A percentile compares a stretch with the other conserved stretches of the same genome.
Conservation (phyloP, 495 filamentous ascomycete genomes). For the Penicillium roqueforti region DNA sequence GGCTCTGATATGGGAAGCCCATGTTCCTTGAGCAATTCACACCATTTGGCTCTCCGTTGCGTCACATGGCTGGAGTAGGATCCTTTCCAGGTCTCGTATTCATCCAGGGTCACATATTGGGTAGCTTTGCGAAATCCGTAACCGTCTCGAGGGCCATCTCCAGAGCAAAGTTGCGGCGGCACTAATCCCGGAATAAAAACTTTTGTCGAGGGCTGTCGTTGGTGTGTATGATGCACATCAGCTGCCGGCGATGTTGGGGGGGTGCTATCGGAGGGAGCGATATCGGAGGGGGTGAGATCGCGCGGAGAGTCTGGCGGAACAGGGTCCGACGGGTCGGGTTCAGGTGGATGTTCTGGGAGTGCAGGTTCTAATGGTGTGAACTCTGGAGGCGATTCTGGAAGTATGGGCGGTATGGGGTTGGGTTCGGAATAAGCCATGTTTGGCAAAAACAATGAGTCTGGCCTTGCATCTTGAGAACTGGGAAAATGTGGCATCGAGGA, state of each 20-base stretch:
- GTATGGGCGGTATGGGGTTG: conserved; percentile 1
- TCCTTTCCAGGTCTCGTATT: conserved; percentile 80
- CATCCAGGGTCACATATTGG: conserved; percentile 65
- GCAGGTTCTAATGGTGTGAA: background rate
- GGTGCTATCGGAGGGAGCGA: conserved; percentile 2
- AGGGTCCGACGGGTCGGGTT: conserved; percentile 5
- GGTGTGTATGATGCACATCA: conserved; percentile 10
- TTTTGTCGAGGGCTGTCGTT: conserved; percentile 38
- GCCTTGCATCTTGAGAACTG: background rate
- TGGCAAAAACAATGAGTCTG: conserved; percentile 4
- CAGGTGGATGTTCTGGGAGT: conserved; percentile 1
- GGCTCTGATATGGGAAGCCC: conserved; percentile 69
- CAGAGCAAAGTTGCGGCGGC: conserved; percentile 32
- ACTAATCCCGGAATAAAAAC: conserved; percentile 41
- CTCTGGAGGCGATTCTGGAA: conserved; percentile 7
- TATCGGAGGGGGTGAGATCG: conserved; percentile 2
- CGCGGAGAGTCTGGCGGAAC: background rate
- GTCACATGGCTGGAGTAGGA: conserved; percentile 65
- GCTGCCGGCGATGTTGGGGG: conserved; percentile 1
- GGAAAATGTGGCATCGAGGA: conserved; percentile 21
- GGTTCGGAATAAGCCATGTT: conserved; percentile 4
- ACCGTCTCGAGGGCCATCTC: conserved; percentile 57
- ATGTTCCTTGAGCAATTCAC: conserved; percentile 67
- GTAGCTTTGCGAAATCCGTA: conserved; percentile 92
- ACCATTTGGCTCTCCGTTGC: conserved; percentile 77